Evolutionary conservation across 331 rosid genomes (phyloP).

Genomic region (Acacia concinna): DNA sequence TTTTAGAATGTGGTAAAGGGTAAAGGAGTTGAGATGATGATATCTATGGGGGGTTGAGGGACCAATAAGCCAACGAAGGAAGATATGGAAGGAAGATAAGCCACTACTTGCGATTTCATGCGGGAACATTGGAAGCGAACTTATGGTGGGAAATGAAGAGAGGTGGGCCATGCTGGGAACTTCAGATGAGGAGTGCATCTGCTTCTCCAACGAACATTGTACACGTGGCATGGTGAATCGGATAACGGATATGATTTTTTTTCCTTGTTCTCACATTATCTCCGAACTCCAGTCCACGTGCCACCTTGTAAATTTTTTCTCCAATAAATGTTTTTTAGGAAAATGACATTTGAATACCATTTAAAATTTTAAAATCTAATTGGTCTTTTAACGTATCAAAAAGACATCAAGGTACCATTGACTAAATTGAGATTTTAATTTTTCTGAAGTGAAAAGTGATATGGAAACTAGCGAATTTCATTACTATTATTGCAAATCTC

Average conservation of each 20-base stretch:
- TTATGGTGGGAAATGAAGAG: conserved; percentile 43
- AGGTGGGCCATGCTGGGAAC: conserved; percentile 29
- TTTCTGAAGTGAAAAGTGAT: too few species aligned
- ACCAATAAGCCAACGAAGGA: conserved; percentile 24
- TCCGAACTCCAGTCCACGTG: too few species aligned
- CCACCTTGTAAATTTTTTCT: too few species aligned
- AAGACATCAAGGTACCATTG: too few species aligned
- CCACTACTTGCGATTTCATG: conserved; percentile 38
- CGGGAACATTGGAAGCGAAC: conserved; percentile 15
- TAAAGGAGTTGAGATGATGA: conserved; percentile 18
- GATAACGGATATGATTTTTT: conserved; percentile 52
- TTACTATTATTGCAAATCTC: too few species aligned
- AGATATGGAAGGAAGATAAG: conserved; percentile 33
- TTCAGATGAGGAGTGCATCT: conserved; percentile 61
- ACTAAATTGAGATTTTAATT: too few species aligned
- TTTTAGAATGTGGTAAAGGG: conserved; percentile 16
- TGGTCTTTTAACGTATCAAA: too few species aligned
- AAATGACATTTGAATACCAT: too few species aligned
- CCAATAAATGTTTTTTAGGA: too few species aligned
- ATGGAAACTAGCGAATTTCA: too few species aligned
- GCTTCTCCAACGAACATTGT: conserved; percentile 48
- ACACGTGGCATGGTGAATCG: conserved; percentile 48
- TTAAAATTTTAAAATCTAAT: too few species aligned
- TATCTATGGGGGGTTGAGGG: conserved; percentile 1
- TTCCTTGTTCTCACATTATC: too few species aligned